Evolutionary conservation across 1,139 yeast species (phyloP), one percentile per base, ranked within the genome.

Genomic region (Debaryomyces robertsiae): DNA sequence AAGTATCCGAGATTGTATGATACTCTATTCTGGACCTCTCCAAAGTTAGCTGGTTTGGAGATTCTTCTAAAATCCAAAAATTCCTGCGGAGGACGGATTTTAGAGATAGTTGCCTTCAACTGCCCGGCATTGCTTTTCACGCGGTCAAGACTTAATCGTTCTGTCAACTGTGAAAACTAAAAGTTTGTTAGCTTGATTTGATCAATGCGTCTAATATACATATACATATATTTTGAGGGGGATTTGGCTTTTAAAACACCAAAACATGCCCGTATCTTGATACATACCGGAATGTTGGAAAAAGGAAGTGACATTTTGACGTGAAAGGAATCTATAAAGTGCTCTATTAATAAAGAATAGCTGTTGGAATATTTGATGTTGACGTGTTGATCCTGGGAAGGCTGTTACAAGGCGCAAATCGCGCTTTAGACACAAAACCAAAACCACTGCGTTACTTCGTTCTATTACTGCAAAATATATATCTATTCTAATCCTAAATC

Each of bases 51-150:
- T 16, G 99, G 98, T 63, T 89, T 90, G 36, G 95, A 85, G 47
- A 93, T 63, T 60, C 96, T 83, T 66, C 93, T 86, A 57, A 87
- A 69, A 61, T 93, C 98, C 57, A 93, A 88, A 61, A 93, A 93
- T 62, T 93, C 98, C 62, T 88, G 95, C 32, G 95, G 90, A 31
- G 96, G 87, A 61, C 86, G 83, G 50, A 93, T 67, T 58, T 87
- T 81, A 42, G 95, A 71, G 47, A 90, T 73, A 46, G 84, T 79
- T 33, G 74, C 58, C 59, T 84, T 90, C 32, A 87, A 51, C 29
- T 65, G 57, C 33, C 61, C 58, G 27, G 67, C 58, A 43, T 66
- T 72, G 37, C 52, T 54, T 51, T 71, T 75, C 46, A 80, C 54
- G 50, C 80, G 70, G 19, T 80, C 85, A 31, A 77, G 52, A 49